These are phyloP conservation scores for Macrotyloma uniflorum DNA, from an alignment of 306 rosid genomes.

Conservation along the genomic window DNA sequence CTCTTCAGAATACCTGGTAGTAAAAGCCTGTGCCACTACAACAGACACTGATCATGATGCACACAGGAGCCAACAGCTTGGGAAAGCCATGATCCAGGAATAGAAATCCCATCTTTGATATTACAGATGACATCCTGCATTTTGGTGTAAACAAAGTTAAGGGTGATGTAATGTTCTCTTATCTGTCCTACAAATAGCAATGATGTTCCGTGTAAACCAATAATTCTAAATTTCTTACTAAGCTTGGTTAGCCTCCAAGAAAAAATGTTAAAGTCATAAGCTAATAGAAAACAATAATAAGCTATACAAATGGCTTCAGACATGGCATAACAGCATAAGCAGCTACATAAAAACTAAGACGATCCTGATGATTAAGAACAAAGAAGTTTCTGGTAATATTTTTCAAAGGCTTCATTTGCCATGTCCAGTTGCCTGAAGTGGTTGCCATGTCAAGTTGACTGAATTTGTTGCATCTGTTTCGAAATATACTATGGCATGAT, in stretches of 20 bases:
- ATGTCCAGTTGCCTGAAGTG: not conserved
- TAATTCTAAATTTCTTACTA: not conserved
- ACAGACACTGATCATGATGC: slow-evolving; percentile 70
- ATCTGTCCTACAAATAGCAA: not conserved
- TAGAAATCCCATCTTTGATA: slow-evolving; percentile 90
- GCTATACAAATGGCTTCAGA: not conserved
- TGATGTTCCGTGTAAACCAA: not conserved
- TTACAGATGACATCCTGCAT: slow-evolving; percentile 85
- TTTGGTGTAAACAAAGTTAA: slow-evolving; percentile 20
- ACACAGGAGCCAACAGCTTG: slow-evolving; percentile 68
- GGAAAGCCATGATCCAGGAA: slow-evolving; percentile 89
- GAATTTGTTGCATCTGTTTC: not conserved
- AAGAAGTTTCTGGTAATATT: not conserved
- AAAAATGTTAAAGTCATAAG: not conserved
- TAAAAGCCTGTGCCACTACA: slow-evolving; percentile 85
- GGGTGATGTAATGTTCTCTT: not conserved
- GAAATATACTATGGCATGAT: not conserved
- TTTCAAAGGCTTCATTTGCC: not conserved
- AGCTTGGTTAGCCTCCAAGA: slow-evolving; percentile 2
- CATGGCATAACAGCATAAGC: not conserved
- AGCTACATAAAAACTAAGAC: not conserved
- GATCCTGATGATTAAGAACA: not conserved
- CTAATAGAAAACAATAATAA: not conserved
- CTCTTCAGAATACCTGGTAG: slow-evolving; percentile 63
- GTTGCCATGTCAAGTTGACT: not conserved